Evolutionary conservation across 768 basidiomycete species (phyloP).

Genomic region (Suillus bovinus): DNA sequence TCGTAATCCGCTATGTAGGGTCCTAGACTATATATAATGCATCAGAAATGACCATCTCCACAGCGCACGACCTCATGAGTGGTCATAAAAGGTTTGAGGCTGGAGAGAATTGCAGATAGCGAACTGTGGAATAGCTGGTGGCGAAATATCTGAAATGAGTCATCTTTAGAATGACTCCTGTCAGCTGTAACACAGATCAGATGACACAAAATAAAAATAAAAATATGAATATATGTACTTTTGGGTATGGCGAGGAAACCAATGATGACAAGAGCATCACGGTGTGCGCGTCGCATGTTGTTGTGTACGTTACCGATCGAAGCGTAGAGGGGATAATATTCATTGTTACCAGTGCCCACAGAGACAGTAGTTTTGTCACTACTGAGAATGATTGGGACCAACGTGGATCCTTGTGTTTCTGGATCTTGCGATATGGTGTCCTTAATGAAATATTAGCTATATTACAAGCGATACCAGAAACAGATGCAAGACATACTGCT

Average conservation of each 20-base stretch:
- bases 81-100: slow-evolving; percentile 27
- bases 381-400: slow-evolving; percentile 15
- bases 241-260: slow-evolving; percentile 32
- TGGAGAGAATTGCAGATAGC: slow-evolving; percentile 25
- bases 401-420: slow-evolving; percentile 11
- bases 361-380: slow-evolving; percentile 18
- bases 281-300: slow-evolving; percentile 9
- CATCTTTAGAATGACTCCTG: slow-evolving; percentile 13
- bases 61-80: slow-evolving; percentile 24
- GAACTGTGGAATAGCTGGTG: slow-evolving; percentile 33
- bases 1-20: slow-evolving; percentile 43
- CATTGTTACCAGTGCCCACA: slow-evolving; percentile 14
- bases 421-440: neutral
- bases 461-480: neutral
- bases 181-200: neutral
- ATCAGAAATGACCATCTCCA: slow-evolving; percentile 32
- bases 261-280: slow-evolving; percentile 18
- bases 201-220: accelerated
- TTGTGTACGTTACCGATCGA: slow-evolving; percentile 16
- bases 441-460: neutral
- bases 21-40: slow-evolving; percentile 35
- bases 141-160: slow-evolving; percentile 28
- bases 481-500: neutral
- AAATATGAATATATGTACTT: neutral
- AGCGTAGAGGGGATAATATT: slow-evolving; percentile 15